Evolutionary conservation across 495 filamentous ascomycete species (phyloP).

Genomic region (Xylaria cubensis): DNA sequence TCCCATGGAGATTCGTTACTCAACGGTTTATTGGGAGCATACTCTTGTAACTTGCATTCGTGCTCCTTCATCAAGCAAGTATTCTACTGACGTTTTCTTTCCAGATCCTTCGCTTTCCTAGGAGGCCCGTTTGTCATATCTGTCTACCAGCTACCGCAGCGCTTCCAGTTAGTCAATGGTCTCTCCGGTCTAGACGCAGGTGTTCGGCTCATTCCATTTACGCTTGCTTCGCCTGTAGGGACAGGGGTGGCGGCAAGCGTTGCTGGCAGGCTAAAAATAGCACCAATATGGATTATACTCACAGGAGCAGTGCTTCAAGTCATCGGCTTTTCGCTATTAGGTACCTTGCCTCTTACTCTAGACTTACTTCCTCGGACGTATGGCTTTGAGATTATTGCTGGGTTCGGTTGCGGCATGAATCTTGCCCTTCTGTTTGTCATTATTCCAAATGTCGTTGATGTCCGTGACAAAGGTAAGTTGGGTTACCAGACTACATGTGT

Average conservation of each 20-base stretch:
- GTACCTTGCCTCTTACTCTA: conserved; percentile 3
- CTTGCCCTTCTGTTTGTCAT: conserved; percentile 29
- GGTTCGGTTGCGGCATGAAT: conserved; percentile 42
- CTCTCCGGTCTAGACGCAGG: conserved; percentile 49
- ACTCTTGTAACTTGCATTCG: neutral
- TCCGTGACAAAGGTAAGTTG: conserved; percentile 24
- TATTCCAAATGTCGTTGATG: conserved; percentile 18
- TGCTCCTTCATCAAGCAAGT: too few relatives aligned
- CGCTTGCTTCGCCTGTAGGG: conserved; percentile 43
- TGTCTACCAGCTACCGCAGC: conserved; percentile 55
- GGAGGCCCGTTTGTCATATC: conserved; percentile 35
- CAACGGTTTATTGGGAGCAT: conserved; percentile 27
- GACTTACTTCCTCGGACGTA: conserved; percentile 38
- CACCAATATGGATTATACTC: conserved; percentile 27
- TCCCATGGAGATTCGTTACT: conserved; percentile 33
- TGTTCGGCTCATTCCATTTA: conserved; percentile 54
- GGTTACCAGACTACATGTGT: too few relatives aligned
- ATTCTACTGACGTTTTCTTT: too few relatives aligned
- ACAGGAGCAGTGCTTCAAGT: conserved; percentile 26
- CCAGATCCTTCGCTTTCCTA: conserved; percentile 11
- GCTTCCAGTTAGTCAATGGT: conserved; percentile 55
- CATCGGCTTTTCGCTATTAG: conserved; percentile 28
- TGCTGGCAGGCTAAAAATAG: conserved; percentile 33
- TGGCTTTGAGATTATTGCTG: conserved; percentile 43
- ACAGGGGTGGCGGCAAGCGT: conserved; percentile 41